Conservation (phyloP, 179 eudicot genomes). For the Patellifolia procumbens region DNA sequence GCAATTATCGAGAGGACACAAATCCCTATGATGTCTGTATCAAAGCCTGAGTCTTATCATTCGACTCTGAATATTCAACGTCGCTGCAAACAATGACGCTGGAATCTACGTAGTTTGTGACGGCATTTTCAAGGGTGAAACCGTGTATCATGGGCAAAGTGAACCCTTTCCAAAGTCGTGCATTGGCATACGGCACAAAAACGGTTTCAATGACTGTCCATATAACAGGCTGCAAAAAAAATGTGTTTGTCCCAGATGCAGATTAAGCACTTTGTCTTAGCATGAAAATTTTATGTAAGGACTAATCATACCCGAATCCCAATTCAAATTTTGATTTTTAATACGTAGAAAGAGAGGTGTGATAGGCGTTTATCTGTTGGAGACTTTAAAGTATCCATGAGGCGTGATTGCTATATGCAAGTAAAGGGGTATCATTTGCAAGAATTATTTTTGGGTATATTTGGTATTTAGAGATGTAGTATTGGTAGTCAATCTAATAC, state of each 20-base stretch:
- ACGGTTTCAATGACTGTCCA: slow-evolving; percentile 58
- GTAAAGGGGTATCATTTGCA: too few relatives aligned
- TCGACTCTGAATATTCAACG: slow-evolving; percentile 37
- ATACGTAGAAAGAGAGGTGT: neutral
- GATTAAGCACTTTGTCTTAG: neutral
- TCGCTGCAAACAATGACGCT: slow-evolving; percentile 63
- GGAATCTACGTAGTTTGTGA: slow-evolving; percentile 44
- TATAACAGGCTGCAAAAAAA: slow-evolving; percentile 63
- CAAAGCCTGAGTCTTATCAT: slow-evolving; percentile 16
- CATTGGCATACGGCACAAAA: slow-evolving; percentile 65
- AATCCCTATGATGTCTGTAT: slow-evolving; percentile 3
- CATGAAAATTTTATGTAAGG: neutral
- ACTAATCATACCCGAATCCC: neutral
- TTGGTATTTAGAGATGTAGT: too few relatives aligned
- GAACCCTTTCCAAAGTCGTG: slow-evolving; percentile 58
- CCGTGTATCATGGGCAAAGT: slow-evolving; percentile 69
- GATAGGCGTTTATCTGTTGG: too few relatives aligned
- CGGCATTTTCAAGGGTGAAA: slow-evolving; percentile 62
- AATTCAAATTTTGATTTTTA: neutral
- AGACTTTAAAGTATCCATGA: too few relatives aligned
- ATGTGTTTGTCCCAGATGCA: neutral
- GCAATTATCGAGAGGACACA: neutral
- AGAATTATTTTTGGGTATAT: too few relatives aligned
- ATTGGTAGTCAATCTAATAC: too few relatives aligned
- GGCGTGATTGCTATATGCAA: too few relatives aligned